These are phyloP conservation scores for Candida khao-thaluensis DNA, from an alignment of 805 yeast genomes.

Conservation along the genomic window DNA sequence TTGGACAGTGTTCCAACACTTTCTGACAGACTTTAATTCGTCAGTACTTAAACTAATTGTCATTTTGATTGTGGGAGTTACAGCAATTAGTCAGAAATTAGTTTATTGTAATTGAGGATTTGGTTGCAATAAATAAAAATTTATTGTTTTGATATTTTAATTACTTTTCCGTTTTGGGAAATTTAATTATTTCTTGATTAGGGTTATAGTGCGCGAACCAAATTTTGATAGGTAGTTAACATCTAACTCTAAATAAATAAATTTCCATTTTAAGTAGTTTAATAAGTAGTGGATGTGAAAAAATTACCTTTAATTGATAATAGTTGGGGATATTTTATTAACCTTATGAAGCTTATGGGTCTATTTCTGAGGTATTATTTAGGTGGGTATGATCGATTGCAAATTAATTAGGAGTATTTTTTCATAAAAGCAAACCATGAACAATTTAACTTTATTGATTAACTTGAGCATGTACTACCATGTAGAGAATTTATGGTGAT, in stretches of 20 bases:
- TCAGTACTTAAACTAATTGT: constrained; percentile 12
- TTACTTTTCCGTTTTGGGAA: constrained; percentile 10
- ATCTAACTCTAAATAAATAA: neutral
- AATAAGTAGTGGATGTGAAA: constrained; percentile 1
- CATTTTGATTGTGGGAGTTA: constrained; percentile 15
- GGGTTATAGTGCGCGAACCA: constrained; percentile 6
- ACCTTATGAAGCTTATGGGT: neutral
- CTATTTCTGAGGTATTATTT: too few species aligned
- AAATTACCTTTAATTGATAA: constrained; percentile 7
- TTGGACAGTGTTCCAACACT: constrained; percentile 35
- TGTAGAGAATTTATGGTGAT: too few species aligned
- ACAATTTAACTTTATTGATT: too few species aligned
- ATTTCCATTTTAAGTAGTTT: constrained; percentile 6
- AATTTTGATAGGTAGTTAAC: neutral
- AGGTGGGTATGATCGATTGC: too few species aligned
- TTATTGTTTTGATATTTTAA: constrained; percentile 6
- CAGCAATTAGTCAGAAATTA: constrained; percentile 4
- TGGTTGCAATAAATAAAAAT: constrained; percentile 8
- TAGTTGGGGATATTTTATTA: neutral
- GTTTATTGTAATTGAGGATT: neutral
- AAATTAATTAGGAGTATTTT: too few species aligned
- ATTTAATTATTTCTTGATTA: constrained; percentile 5
- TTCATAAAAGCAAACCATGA: too few species aligned
- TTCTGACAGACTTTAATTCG: constrained; percentile 21
- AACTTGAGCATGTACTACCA: too few species aligned